Evolutionary conservation across 208 protist genomes (phyloP).

Genomic region (Leptomonas pyrrhocoris): DNA sequence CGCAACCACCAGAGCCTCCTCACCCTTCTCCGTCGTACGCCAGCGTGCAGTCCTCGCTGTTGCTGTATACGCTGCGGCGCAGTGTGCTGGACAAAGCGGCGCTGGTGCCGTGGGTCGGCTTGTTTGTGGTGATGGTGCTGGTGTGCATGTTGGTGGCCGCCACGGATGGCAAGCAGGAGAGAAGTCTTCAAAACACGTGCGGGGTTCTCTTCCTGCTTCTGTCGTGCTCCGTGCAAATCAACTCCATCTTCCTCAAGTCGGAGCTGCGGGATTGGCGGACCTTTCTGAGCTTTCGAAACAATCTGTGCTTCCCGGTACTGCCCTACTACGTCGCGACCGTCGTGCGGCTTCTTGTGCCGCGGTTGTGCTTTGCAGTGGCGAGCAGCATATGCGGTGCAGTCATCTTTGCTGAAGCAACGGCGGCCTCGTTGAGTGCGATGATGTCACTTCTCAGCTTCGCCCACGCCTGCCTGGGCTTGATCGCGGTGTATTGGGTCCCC

Average conservation of each 20-base stretch:
- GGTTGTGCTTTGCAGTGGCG: slow-evolving; percentile 32
- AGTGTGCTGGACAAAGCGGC: slow-evolving; percentile 27
- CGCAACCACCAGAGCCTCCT: neutral
- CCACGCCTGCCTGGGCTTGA: slow-evolving; percentile 39
- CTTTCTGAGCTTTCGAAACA: slow-evolving; percentile 37
- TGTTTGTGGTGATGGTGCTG: slow-evolving; percentile 45
- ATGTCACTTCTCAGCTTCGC: slow-evolving; percentile 46
- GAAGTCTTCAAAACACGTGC: slow-evolving; percentile 49
- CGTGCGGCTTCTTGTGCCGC: slow-evolving; percentile 39
- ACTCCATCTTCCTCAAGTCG: slow-evolving; percentile 47
- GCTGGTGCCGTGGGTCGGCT: slow-evolving; percentile 41
- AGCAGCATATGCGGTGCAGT: slow-evolving; percentile 30
- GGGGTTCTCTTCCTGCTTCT: slow-evolving; percentile 61
- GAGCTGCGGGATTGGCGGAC: slow-evolving; percentile 50
- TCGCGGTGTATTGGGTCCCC: slow-evolving; percentile 49
- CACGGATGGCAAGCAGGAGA: neutral
- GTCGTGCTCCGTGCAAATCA: slow-evolving; percentile 50
- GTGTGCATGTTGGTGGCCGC: slow-evolving; percentile 29
- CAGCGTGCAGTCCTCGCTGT: slow-evolving; percentile 19
- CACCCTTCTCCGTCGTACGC: slow-evolving; percentile 9
- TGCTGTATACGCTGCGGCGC: slow-evolving; percentile 37
- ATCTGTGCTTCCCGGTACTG: slow-evolving; percentile 39
- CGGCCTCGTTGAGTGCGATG: slow-evolving; percentile 29
- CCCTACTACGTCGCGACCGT: slow-evolving; percentile 52
- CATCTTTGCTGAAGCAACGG: slow-evolving; percentile 29